Evolutionary conservation across 2,329 filamentous ascomycete species (phyloP), one percentile per base, ranked within the genome.

Genomic region (Lasiodiplodia sp.): DNA sequence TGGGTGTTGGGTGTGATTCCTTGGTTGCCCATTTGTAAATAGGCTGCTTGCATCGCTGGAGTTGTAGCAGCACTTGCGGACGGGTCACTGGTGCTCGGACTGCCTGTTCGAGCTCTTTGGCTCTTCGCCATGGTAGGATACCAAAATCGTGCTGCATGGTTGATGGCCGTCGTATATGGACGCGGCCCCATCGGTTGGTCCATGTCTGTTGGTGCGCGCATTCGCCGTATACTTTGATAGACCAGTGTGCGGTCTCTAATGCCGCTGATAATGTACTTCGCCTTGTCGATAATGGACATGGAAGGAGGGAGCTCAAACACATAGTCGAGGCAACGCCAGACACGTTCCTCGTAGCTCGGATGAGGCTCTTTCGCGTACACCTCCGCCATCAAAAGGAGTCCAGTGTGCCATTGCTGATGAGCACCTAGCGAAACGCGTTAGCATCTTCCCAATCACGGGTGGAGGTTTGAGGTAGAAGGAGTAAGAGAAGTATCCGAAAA

Each of bases 261-360:
- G 69, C 92, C 90, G 11, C 82, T 82, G 38, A 93, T 79, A 1
- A 94, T 85, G 23, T 84, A 83, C 37, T 87, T 79, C 12, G 84
- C 86, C 75, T 93, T 93, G 53, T 87, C 82, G 21, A 84, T 82
- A 3, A 84, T 84, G 14, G 84, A 77, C 52, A 87, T 76, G 40
- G 82, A 77, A 5, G 83, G 75, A 38, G 90, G 85, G 34, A 90
- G 80, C 63, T 88, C 86, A 75, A 92, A 94, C 28, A 92, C 88
- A 75, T 89, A 93, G 75, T 94, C 90, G 31, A 93, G 81, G 73
- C 89, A 91, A 40, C 82, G 80, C 91, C 91, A 93, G 69, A 93
- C 91, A 10, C 91, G 86, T 28, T 87, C 84, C 2, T 88, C 87
- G 70, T 91, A 85, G 63, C 81, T 83, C 63, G 83, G 83, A 58